These are phyloP conservation scores for Geotrichum fermentans DNA, from an alignment of 1,139 yeast species.

Conservation along the genomic window DNA sequence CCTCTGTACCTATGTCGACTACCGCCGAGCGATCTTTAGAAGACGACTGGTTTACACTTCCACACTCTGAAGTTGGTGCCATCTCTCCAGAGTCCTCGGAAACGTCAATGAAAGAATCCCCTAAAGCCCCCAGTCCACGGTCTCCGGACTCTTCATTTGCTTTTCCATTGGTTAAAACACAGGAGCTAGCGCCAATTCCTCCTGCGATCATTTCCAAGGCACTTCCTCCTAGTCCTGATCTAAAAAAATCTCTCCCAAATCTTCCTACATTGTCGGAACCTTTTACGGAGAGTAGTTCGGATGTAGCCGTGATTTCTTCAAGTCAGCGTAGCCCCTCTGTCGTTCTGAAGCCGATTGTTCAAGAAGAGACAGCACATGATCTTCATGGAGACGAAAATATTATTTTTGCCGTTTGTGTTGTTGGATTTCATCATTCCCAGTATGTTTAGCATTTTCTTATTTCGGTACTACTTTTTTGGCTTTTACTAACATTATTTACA, in stretches of 20 bases:
- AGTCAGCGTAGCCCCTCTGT: constrained; percentile 17
- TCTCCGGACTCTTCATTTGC: constrained; percentile 11
- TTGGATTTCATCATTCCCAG: constrained; percentile 81
- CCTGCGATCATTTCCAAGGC: no score
- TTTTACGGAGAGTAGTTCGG: background rate
- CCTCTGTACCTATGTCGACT: background rate
- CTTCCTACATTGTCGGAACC: background rate
- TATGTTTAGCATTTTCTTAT: constrained; percentile 13
- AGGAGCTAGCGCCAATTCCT: no score
- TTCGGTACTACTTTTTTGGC: background rate
- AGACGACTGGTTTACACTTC: constrained; percentile 11
- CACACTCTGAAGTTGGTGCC: background rate
- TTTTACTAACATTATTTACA: constrained; percentile 21
- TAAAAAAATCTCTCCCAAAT: background rate
- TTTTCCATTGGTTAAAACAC: constrained; percentile 4
- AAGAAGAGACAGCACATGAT: constrained; percentile 14
- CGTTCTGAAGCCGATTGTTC: constrained; percentile 26
- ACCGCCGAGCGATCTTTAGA: constrained; percentile 8
- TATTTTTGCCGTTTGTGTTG: constrained; percentile 80
- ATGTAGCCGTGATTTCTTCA: background rate
- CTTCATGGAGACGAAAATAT: constrained; percentile 33
- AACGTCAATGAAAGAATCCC: background rate
- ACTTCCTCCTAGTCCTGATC: no score
- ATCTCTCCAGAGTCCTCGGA: background rate
- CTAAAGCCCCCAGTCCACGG: constrained; percentile 8